Conservation (phyloP, 805 yeast genomes). For the Brettanomyces sp. region DNA sequence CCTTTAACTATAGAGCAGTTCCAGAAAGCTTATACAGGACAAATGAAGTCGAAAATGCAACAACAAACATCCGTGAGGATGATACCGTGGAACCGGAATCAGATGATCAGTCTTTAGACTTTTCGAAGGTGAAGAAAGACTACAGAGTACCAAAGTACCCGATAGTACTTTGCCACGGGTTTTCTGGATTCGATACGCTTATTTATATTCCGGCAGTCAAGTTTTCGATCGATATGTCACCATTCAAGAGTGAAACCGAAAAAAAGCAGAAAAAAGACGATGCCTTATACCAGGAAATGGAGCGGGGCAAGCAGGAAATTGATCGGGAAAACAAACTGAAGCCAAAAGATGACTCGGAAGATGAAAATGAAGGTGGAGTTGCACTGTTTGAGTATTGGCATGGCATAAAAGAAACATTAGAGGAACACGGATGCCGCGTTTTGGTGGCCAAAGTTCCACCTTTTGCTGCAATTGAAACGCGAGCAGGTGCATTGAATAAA, state of each 20-base stretch:
- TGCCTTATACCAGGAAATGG: not conserved
- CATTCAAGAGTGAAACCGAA: slow-evolving; percentile 8
- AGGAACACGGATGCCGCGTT: slow-evolving; percentile 55
- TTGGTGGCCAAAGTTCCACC: slow-evolving; percentile 75
- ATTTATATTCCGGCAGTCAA: slow-evolving; percentile 27
- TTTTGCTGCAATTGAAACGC: slow-evolving; percentile 60
- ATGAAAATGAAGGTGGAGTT: slow-evolving; percentile 18
- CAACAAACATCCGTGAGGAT: too few relatives aligned
- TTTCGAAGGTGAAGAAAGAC: slow-evolving; percentile 20
- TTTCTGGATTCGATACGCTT: slow-evolving; percentile 68
- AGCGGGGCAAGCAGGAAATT: not conserved
- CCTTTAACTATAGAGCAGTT: not conserved
- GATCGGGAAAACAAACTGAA: not conserved
- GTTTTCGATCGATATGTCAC: slow-evolving; percentile 13
- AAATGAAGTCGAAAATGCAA: too few relatives aligned
- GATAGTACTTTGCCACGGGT: slow-evolving; percentile 77
- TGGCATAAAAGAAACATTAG: slow-evolving; percentile 60
- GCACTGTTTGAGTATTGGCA: slow-evolving; percentile 66
- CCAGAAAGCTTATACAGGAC: not conserved
- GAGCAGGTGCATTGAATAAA: slow-evolving; percentile 51
- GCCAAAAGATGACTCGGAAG: not conserved
- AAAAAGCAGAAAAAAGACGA: slow-evolving; percentile 1
- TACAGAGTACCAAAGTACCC: slow-evolving; percentile 63
- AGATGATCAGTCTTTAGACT: not conserved
- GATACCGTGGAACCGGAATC: too few relatives aligned